Base-by-base conservation (phyloP, 1,139 yeast species). In the Meyerozyma carpophila region DNA sequence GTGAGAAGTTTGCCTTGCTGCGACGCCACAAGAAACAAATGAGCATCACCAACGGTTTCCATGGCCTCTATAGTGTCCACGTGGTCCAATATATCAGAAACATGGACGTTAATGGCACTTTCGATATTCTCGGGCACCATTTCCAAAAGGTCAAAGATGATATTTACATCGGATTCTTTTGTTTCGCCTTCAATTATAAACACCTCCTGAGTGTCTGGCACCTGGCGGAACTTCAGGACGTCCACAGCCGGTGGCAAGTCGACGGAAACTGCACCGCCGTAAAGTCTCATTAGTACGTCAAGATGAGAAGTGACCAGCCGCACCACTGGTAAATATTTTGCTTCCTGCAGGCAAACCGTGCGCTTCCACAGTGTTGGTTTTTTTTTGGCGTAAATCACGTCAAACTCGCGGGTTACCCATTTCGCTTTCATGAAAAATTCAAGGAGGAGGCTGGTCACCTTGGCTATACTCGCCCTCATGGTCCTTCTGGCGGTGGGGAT, bases 171-270 rank as follows among this genome's bases (percentile, higher is more conserved):
- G 16, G 56, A 10, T 5, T 20, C 26, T 13, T 14, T 16, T 11
- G 37, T 55, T 1, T 63, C 57, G 42, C 64, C 65, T 45, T 68
- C 73, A 54, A 52, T 39, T 20, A 88, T 77, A 57, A 76, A 90
- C 26, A 88, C 95, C 59, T 90, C 97, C 58, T 90, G 96, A 2
- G 87, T 82, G 56, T 90, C 96, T 0, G 97, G 96, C 1, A 90
- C 80, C 49, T 86, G 87, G 46, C 97, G 70, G 43, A 89, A 61
- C 37, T 66, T 59, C 1, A 95, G 83, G 1, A 88, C 95, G 59
- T 90, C 96, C 2, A 81, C 58, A 5, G 42, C 43, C 0, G 51
- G 44, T 0, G 93, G 91, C 3, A 89, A 49, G 2, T 59, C 60
- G 0, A 81, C 73, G 3, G 72, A 59, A 9, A 88, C 72, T 1